Evolutionary conservation across 2,329 filamentous ascomycete species (phyloP), one percentile per base, ranked within the genome.

Genomic region (Cryphonectria japonica): DNA sequence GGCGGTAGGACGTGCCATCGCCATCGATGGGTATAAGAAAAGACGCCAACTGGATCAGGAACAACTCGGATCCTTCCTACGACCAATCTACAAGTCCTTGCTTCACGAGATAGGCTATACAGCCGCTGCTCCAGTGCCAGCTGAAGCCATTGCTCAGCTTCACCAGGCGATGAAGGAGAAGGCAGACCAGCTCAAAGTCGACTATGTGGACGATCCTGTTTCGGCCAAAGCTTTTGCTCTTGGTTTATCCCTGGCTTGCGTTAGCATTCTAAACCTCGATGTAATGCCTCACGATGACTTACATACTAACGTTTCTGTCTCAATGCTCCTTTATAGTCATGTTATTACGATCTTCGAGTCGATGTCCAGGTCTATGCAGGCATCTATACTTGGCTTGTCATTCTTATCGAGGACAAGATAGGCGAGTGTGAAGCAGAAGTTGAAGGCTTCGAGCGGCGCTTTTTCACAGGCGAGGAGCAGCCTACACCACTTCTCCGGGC

Each of bases 41-140:
- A 52, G 65, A 16, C 65, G 50, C 52, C 65, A 67, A 67, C 52
- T 67, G 13, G 32, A 67, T 43, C 37, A n/a, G 22, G 65, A 67
- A 13, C 46, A 67, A 29, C 52, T 67, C 34, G 59, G 26, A 26
- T 26, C 50, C 14, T 43, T 41, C 37, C 65, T 67, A 57, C 50
- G 52, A 32, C 50, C 65, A 5, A n/a, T 46, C 1, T 67, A 67
- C 11, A 8, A 34, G 29, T 60, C 65, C 26, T 37, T 67, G 19
- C 37, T 67, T 26, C 34, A 41, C n/a, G 52, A 67, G 11, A 41
- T 67, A 2, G 65, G 43, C 19, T 67, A 67, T 67, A 52, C 19
- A 9, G 50, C 37, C 39, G 34, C 65, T 67, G 52, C 14, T 37
- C 13, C 22, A 5, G 14, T 43, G 22, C 50, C 59, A 13, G 50